Conservation (phyloP, 202 grass and related monocot genomes). For the Panicum virgatum region DNA sequence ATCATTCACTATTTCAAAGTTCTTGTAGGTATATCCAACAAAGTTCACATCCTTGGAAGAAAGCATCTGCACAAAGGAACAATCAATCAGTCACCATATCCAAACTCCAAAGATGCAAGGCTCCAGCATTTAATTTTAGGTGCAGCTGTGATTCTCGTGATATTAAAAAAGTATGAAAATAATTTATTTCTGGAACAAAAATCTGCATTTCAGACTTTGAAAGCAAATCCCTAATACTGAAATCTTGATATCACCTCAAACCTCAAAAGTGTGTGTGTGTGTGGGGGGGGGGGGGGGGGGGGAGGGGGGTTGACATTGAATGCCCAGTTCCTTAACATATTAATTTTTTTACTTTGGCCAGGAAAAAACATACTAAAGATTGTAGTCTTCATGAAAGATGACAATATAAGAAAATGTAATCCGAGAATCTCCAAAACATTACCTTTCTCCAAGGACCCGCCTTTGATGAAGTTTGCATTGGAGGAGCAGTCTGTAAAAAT, state of each 20-base stretch:
- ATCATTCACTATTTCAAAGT: constrained; percentile 80
- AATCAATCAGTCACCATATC: constrained; percentile 19
- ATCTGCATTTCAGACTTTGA: neutral
- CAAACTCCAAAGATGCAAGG: constrained; percentile 29
- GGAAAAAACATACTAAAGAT: neutral
- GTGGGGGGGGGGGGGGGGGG: too few species aligned
- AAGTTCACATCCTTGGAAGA: constrained; percentile 75
- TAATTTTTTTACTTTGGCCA: neutral
- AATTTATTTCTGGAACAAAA: neutral
- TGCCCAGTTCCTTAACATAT: too few species aligned
- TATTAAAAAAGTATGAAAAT: neutral
- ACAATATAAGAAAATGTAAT: constrained; percentile 31
- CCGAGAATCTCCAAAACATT: constrained; percentile 5
- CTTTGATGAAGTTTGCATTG: constrained; percentile 69
- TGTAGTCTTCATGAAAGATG: neutral
- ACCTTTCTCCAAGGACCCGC: constrained; percentile 84
- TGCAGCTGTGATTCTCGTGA: neutral
- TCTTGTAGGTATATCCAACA: constrained; percentile 76
- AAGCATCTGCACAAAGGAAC: constrained; percentile 56
- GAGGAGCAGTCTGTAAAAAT: constrained; percentile 40
- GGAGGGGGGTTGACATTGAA: neutral
- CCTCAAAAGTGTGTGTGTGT: too few species aligned
- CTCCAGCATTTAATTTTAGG: neutral
- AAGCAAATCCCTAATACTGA: neutral
- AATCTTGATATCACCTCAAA: neutral